Evolutionary conservation across 1,284 basidiomycete species (phyloP).

Genomic region (Tilletia caries): DNA sequence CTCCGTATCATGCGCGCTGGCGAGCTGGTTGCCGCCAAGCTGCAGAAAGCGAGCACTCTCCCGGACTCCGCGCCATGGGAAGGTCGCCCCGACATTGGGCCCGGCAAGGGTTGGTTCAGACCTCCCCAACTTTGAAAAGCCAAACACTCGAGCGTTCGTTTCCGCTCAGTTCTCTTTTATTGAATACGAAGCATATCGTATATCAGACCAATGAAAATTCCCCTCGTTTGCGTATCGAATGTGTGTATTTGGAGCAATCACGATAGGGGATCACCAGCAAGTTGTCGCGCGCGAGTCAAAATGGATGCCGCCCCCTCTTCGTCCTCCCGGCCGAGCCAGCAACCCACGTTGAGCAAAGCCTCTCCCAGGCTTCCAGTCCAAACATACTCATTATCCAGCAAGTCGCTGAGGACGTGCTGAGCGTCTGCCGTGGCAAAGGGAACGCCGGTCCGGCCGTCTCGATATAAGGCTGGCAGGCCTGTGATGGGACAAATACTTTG

Average conservation of each 20-base stretch:
- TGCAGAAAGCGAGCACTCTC: not conserved
- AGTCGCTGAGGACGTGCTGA: conserved; percentile 62
- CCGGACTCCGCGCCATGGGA: conserved; percentile 20
- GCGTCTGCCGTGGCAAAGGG: conserved; percentile 71
- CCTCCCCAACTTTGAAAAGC: not conserved
- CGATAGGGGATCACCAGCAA: not conserved
- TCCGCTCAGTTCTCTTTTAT: too few species aligned
- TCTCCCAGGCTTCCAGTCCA: conserved; percentile 29
- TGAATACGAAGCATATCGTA: too few species aligned
- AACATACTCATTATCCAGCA: conserved; percentile 60
- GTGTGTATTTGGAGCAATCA: too few species aligned
- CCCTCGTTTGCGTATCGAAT: too few species aligned
- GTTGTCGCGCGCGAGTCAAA: not conserved
- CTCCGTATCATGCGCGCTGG: conserved; percentile 20
- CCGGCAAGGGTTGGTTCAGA: conserved; percentile 6
- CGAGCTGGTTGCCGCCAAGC: conserved; percentile 11
- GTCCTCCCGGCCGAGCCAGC: not conserved
- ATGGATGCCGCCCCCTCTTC: not conserved
- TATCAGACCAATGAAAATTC: too few species aligned
- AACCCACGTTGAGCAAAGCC: not conserved
- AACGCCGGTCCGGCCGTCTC: conserved; percentile 71
- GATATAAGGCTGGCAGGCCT: conserved; percentile 61
- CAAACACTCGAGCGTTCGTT: too few species aligned
- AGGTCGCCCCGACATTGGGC: conserved; percentile 9
- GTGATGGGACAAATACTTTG: conserved; percentile 57